These are phyloP conservation scores for Jaltomata sinuosa DNA, from an alignment of 257 asterid genomes.

Conservation along the genomic window DNA sequence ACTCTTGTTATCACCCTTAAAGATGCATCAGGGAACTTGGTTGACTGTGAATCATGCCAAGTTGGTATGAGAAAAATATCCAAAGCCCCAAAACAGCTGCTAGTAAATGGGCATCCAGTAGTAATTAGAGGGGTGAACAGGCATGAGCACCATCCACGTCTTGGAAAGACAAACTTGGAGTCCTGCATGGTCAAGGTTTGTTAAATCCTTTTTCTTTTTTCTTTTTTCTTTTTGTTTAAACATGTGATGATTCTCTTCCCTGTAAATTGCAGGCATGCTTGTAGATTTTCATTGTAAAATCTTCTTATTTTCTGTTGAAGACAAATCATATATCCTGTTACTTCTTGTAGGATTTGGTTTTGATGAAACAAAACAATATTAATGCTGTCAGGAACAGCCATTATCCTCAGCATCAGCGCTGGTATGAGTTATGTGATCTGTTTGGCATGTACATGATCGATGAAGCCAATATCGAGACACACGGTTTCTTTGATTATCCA, in stretches of 20 bases:
- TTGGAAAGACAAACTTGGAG: constrained; percentile 93
- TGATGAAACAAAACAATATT: constrained; percentile 89
- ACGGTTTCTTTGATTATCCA: constrained; percentile 72
- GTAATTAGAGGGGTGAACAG: constrained; percentile 93
- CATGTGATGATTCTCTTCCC: background rate
- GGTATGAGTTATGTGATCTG: constrained; percentile 96
- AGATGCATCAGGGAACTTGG: constrained; percentile 61
- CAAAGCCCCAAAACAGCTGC: constrained; percentile 82
- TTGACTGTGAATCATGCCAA: constrained; percentile 94
- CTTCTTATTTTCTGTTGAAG: background rate
- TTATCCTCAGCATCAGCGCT: constrained; percentile 91
- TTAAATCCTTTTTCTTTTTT: background rate
- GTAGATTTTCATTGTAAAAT: background rate
- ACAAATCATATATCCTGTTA: background rate
- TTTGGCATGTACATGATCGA: constrained; percentile 99
- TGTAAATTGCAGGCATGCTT: background rate
- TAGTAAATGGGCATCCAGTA: constrained; percentile 88
- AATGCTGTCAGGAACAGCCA: constrained; percentile 97
- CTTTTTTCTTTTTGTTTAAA: constrained; percentile 2
- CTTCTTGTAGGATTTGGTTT: constrained; percentile 64
- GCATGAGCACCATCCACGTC: constrained; percentile 97
- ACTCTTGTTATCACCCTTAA: constrained; percentile 84
- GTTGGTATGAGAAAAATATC: constrained; percentile 76
- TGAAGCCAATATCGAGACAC: constrained; percentile 98
- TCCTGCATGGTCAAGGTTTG: constrained; percentile 94